These are phyloP conservation scores for Calonectria pauciramosa DNA, from an alignment of 2,329 filamentous ascomycete species.

Conservation along the genomic window DNA sequence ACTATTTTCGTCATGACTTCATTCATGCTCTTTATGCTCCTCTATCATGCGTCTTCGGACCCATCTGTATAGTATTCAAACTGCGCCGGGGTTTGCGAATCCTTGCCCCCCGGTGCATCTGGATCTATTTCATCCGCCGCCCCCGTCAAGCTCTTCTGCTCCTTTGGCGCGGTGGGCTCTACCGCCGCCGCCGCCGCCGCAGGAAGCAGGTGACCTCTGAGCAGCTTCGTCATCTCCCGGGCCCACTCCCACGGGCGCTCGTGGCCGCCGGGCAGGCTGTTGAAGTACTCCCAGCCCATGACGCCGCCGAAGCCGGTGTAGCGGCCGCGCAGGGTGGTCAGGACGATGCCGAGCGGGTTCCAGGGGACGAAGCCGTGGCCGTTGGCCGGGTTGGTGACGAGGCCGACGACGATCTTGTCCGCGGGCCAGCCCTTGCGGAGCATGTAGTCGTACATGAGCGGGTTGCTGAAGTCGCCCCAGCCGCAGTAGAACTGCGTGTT, in stretches of 20 bases:
- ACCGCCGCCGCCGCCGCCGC: too few species aligned
- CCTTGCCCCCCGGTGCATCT: constrained; percentile 44
- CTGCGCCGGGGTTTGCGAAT: constrained; percentile 44
- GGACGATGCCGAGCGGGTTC: constrained; percentile 60
- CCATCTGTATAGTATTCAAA: constrained; percentile 55
- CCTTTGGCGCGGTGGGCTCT: background rate
- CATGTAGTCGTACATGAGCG: constrained; percentile 64
- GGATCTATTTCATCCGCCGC: constrained; percentile 40
- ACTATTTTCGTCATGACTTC: background rate
- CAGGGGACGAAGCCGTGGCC: constrained; percentile 69
- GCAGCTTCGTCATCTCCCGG: constrained; percentile 69
- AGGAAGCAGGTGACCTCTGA: constrained; percentile 47
- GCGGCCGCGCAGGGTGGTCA: constrained; percentile 56
- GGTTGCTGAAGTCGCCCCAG: constrained; percentile 73
- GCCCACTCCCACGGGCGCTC: constrained; percentile 84
- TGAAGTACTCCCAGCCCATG: constrained; percentile 98
- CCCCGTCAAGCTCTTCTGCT: background rate
- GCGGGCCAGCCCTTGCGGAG: constrained; percentile 77
- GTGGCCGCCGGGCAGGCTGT: constrained; percentile 76
- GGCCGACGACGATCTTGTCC: constrained; percentile 81
- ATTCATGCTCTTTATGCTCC: constrained; percentile 11
- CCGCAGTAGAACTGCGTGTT: constrained; percentile 96
- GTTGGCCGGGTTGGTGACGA: constrained; percentile 84
- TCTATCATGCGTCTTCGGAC: constrained; percentile 34
- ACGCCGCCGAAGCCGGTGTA: constrained; percentile 85